Evolutionary conservation across 352 stramenopile species (phyloP).

Genomic region (Globisporangium nodosum): DNA sequence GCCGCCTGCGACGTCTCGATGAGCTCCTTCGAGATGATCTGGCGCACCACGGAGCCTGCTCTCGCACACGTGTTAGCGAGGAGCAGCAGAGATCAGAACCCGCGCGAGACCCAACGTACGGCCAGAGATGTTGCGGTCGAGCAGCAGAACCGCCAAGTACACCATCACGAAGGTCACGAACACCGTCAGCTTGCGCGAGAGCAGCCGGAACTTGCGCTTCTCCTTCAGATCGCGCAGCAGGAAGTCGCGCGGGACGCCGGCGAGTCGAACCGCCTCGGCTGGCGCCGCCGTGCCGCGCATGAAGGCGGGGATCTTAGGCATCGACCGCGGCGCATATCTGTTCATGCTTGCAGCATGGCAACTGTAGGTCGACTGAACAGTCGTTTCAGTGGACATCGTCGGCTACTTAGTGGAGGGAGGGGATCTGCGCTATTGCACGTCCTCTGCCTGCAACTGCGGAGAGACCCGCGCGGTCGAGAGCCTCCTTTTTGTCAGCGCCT

Average conservation of each 20-base stretch:
- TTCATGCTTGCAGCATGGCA: neutral
- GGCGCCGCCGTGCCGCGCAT: slow-evolving; percentile 1
- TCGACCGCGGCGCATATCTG: slow-evolving; percentile 9
- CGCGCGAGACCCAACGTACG: slow-evolving; percentile 21
- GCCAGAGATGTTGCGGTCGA: slow-evolving; percentile 68
- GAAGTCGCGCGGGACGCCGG: slow-evolving; percentile 41
- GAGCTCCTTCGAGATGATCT: slow-evolving; percentile 49
- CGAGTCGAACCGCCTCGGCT: slow-evolving; percentile 2
- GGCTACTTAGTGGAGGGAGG: too few species aligned
- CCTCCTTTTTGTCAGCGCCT: neutral
- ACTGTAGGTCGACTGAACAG: too few species aligned
- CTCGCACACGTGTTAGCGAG: neutral
- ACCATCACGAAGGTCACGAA: slow-evolving; percentile 67
- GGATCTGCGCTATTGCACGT: neutral
- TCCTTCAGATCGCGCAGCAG: slow-evolving; percentile 56
- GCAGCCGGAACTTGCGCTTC: slow-evolving; percentile 61
- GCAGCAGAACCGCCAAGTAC: slow-evolving; percentile 50
- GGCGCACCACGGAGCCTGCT: slow-evolving; percentile 45
- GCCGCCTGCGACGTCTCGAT: slow-evolving; percentile 31
- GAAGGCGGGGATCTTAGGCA: slow-evolving; percentile 10
- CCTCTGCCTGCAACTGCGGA: neutral
- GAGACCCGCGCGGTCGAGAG: too few species aligned
- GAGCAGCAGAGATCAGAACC: too few species aligned
- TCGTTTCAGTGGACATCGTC: too few species aligned
- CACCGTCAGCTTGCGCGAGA: slow-evolving; percentile 52